phyloP scores from a whole-genome alignment of 257 asterid genomes.

The Mentha longifolia region DNA sequence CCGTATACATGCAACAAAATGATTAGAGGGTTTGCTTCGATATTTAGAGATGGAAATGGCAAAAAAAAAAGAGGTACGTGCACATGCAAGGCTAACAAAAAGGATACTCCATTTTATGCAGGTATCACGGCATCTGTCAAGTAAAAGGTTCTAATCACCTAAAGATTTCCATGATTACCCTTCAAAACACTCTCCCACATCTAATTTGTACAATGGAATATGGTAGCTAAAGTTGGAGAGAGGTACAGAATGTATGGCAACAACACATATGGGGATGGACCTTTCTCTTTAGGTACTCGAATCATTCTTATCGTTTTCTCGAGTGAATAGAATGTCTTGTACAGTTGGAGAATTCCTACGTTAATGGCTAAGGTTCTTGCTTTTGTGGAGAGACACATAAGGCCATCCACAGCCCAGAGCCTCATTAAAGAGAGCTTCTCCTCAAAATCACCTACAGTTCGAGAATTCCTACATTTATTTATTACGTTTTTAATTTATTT shows the following conservation, averaged over 20 bases:
- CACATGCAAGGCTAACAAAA: conserved; percentile 25
- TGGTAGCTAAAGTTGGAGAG: conserved; percentile 46
- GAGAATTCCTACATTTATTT: too few relatives aligned
- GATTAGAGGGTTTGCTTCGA: background rate
- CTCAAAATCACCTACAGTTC: too few relatives aligned
- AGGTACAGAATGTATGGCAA: conserved; percentile 42
- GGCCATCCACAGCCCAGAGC: too few relatives aligned
- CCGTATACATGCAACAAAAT: background rate
- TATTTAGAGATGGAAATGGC: conserved; percentile 9
- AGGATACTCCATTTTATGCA: conserved; percentile 31
- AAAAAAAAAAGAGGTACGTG: background rate
- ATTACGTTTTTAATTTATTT: too few relatives aligned
- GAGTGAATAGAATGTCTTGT: too few relatives aligned
- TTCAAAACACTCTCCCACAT: conserved; percentile 33
- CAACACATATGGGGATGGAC: conserved; percentile 46
- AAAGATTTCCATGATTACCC: conserved; percentile 49
- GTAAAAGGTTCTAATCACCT: conserved; percentile 46
- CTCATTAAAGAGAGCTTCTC: too few relatives aligned
- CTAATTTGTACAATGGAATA: conserved; percentile 43
- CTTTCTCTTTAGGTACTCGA: conserved; percentile 45
- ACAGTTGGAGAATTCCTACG: background rate
- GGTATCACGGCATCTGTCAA: conserved; percentile 43
- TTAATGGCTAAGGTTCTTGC: too few relatives aligned
- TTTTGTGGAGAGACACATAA: too few relatives aligned
- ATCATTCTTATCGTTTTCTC: conserved; percentile 50